Percentiles rank a stretch among this genome's conserved stretches.
Conservation (phyloP, 2,329 filamentous ascomycete genomes). For the Cladophialophora bantiana region DNA sequence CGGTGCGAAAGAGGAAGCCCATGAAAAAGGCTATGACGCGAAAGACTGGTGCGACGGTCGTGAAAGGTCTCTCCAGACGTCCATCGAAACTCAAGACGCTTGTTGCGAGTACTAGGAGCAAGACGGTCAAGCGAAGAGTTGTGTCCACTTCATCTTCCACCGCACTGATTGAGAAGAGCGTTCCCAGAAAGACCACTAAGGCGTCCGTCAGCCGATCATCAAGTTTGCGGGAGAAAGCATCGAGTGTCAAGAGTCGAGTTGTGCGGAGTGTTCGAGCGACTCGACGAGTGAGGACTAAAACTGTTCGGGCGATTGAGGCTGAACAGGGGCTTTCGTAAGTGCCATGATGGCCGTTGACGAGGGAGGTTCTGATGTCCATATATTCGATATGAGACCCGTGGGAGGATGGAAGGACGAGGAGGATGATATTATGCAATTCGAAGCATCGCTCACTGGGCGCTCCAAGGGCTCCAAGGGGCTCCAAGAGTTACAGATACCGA, state of each 20-base stretch:
- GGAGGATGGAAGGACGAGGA: background rate
- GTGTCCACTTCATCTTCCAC: conserved; percentile 34
- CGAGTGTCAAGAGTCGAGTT: conserved; percentile 35
- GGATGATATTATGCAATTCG: background rate
- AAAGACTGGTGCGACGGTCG: conserved; percentile 21
- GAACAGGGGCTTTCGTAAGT: conserved; percentile 17
- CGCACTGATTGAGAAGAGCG: conserved; percentile 33
- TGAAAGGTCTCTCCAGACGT: conserved; percentile 23
- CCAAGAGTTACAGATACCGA: background rate
- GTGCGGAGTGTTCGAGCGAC: conserved; percentile 34
- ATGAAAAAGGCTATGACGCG: conserved; percentile 27
- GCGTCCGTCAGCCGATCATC: conserved; percentile 25
- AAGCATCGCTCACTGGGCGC: background rate
- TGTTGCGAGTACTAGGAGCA: conserved; percentile 30
- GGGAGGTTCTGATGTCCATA: conserved; percentile 1
- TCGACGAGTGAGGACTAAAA: conserved; percentile 28
- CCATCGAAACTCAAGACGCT: conserved; percentile 35
- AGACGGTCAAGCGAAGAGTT: conserved; percentile 26
- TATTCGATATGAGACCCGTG: background rate
- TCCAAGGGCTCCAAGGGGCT: too few species aligned
- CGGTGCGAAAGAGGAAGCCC: conserved; percentile 29
- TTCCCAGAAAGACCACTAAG: conserved; percentile 9
- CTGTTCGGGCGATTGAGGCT: conserved; percentile 28
- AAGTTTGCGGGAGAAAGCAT: conserved; percentile 36
- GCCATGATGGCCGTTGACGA: conserved; percentile 1